Evolutionary conservation across 2,329 filamentous ascomycete genomes (phyloP), one percentile per base, ranked within the genome.

Genomic region (Xylariales sp.): DNA sequence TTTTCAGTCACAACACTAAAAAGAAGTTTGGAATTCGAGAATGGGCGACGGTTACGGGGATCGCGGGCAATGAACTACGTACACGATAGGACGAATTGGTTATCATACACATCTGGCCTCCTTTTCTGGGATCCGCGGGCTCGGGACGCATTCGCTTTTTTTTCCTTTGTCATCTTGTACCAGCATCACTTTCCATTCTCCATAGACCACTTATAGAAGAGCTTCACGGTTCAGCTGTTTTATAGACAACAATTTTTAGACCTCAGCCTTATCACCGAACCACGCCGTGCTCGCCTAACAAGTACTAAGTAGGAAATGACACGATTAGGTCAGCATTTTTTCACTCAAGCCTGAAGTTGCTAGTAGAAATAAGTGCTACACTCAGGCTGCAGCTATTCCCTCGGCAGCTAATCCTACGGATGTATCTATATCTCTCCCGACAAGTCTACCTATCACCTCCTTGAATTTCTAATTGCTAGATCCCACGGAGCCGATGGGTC

Each of bases 151-250:
- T 57, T 62, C 61, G 45, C n/a, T 65, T 65, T 53, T 43, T 62
- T 68, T 60, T 41, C 36, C 48, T 58, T 69, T 59, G 46, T 67
- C 52, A 54, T 58, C 50, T 14, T 62, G 60, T 69, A 69, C 62
- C 56, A 68, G 54, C 56, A 64, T 9, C 23, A n/a, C 55, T 49
- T 68, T 55, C 53, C 9, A 49, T 69, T 68, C 52, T 59, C 14
- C 14, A 69, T 68, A 69, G 64, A 69, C 53, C 49, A 10, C 53
- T 62, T 64, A 57, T 65, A 68, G 61, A 67, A 57, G 60, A 62
- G 53, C 52, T 62, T 46, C 64, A 50, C 39, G 30, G 46, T 41
- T 67, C 46, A 36, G 28, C 12, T 30, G 18, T 48, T 60, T 69
- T 16, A 63, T 9, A 7, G n/a, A 10, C 30, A 36, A 18, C 8